A percentile compares a stretch with the other conserved stretches of the same genome.
Conservation (phyloP, 331 rosid species). For the Malus hybrid region DNA sequence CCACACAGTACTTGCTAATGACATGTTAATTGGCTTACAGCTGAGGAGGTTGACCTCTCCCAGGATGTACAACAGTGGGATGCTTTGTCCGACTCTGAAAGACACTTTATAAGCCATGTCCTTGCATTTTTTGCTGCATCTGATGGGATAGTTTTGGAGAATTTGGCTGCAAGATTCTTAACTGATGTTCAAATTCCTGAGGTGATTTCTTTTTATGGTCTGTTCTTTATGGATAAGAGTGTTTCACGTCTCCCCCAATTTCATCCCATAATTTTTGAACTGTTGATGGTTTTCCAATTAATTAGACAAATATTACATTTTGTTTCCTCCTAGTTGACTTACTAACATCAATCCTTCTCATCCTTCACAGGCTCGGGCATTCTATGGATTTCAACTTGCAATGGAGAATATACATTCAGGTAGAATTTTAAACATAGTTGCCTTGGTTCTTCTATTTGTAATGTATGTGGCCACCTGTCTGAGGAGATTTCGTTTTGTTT, state of each 20-base stretch:
- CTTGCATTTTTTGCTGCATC: slow-evolving; percentile 92
- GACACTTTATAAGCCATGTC: slow-evolving; percentile 69
- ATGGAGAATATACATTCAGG: slow-evolving; percentile 95
- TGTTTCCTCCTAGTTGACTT: slow-evolving; percentile 6
- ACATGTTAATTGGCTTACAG: slow-evolving; percentile 33
- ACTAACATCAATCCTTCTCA: slow-evolving; percentile 16
- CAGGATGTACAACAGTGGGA: slow-evolving; percentile 68
- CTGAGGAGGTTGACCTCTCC: slow-evolving; percentile 92
- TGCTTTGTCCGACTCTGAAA: slow-evolving; percentile 61
- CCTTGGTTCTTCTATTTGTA: slow-evolving; percentile 4
- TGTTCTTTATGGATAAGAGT: not conserved
- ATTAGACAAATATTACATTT: not conserved
- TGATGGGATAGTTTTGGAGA: slow-evolving; percentile 89
- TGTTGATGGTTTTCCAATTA: too few relatives aligned
- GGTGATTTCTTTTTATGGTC: slow-evolving; percentile 30
- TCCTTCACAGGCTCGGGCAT: slow-evolving; percentile 70
- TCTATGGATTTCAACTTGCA: slow-evolving; percentile 90
- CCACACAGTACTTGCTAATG: not conserved
- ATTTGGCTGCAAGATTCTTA: slow-evolving; percentile 79
- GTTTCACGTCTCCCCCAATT: not conserved
- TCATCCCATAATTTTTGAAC: not conserved
- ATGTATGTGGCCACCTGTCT: slow-evolving; percentile 16
- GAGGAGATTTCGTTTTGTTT: slow-evolving; percentile 3
- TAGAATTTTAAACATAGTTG: slow-evolving; percentile 22
- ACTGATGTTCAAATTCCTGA: slow-evolving; percentile 83